A percentile compares a stretch with the other conserved stretches of the same genome.
These are phyloP conservation scores for Podaxis rugospora DNA, from an alignment of 768 basidiomycete species.

Conservation along the genomic window DNA sequence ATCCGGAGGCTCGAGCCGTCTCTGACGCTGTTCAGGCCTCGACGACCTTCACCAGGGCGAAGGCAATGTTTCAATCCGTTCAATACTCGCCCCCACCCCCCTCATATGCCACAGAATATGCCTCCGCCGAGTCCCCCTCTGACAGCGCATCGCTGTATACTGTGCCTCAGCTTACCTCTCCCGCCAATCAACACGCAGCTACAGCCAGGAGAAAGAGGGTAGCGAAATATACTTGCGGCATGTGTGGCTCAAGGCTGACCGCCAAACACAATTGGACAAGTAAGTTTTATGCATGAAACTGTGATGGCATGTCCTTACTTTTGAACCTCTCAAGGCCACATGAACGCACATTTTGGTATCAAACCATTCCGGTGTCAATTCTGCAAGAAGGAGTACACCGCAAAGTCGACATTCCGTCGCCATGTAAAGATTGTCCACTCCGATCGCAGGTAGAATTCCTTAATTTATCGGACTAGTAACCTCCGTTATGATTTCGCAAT, in stretches of 20 bases:
- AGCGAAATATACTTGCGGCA: constrained; percentile 19
- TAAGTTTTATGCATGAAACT: constrained; percentile 13
- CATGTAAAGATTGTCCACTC: constrained; percentile 15
- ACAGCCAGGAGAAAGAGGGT: constrained; percentile 15
- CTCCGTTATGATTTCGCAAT: neutral
- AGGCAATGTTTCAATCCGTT: neutral
- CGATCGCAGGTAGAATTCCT: neutral
- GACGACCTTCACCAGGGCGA: neutral
- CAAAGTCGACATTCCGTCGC: constrained; percentile 13
- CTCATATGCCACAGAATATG: neutral
- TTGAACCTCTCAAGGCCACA: constrained; percentile 8
- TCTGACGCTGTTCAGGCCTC: neutral
- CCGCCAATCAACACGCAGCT: constrained; percentile 3
- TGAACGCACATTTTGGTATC: constrained; percentile 14
- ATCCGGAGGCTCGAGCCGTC: neutral
- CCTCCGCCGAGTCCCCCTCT: neutral
- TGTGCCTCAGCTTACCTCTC: neutral
- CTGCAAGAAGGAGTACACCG: constrained; percentile 13
- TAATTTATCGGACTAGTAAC: neutral
- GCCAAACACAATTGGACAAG: constrained; percentile 24
- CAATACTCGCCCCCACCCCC: neutral
- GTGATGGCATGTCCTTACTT: neutral
- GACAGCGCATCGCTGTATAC: neutral
- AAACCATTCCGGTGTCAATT: constrained; percentile 12
- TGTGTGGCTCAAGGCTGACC: constrained; percentile 21